These are phyloP conservation scores for Aotearoamyces nothofagi DNA, from an alignment of 2,329 filamentous ascomycete species.

Conservation along the genomic window DNA sequence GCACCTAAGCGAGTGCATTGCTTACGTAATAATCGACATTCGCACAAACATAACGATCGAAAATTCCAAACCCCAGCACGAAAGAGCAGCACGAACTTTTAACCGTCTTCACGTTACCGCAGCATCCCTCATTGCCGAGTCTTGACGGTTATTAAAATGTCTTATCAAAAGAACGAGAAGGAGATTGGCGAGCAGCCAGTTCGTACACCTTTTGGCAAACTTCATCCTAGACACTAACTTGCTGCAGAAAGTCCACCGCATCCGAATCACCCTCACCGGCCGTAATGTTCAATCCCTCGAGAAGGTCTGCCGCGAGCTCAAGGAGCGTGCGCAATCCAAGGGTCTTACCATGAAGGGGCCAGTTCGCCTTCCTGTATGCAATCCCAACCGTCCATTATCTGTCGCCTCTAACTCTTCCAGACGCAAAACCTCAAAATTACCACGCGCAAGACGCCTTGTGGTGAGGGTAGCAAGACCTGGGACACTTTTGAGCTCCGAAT, in stretches of 20 bases:
- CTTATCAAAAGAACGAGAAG: conserved; percentile 93
- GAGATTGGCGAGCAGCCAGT: conserved; percentile 75
- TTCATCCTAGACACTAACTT: conserved; percentile 4
- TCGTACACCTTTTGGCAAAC: conserved; percentile 2
- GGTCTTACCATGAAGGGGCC: conserved; percentile 96
- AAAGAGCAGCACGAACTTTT: too few species aligned
- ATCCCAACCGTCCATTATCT: too few species aligned
- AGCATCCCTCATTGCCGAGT: conserved; percentile 57
- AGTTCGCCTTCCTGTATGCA: conserved; percentile 92
- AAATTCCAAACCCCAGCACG: too few species aligned
- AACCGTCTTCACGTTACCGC: conserved; percentile 76
- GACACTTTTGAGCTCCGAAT: conserved; percentile 98
- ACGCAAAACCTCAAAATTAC: too few species aligned
- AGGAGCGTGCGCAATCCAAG: conserved; percentile 98
- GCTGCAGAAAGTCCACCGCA: conserved; percentile 78
- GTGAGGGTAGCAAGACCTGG: conserved; percentile 99
- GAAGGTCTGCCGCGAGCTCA: conserved; percentile 96
- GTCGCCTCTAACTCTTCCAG: too few species aligned
- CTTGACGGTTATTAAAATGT: conserved; percentile 69
- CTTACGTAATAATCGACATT: too few species aligned
- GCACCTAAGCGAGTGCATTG: too few species aligned
- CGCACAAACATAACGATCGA: too few species aligned
- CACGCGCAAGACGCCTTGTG: conserved; percentile 97
- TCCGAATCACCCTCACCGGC: conserved; percentile 93
- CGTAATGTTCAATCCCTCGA: conserved; percentile 92